Conservation (phyloP, 1,284 basidiomycete genomes). For the Pseudozyma thailandica region DNA sequence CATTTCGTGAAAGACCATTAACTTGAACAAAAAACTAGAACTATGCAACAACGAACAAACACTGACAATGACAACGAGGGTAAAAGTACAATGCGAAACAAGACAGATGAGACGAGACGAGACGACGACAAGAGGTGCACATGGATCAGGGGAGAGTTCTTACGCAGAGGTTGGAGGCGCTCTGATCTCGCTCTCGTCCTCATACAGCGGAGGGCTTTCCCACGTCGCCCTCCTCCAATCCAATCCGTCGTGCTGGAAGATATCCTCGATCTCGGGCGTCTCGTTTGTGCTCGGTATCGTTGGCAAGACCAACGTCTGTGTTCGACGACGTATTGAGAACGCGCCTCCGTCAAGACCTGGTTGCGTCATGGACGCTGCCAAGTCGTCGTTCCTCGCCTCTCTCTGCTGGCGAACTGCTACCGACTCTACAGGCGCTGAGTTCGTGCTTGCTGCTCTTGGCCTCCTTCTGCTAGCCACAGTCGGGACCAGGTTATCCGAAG, state of each 20-base stretch:
- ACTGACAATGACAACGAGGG: not conserved
- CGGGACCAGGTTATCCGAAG: not conserved
- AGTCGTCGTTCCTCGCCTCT: slow-evolving; percentile 23
- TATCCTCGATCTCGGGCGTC: slow-evolving; percentile 40
- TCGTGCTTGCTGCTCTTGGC: slow-evolving; percentile 21
- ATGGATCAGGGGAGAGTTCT: not conserved
- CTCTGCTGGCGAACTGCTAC: slow-evolving; percentile 8
- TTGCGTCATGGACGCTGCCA: slow-evolving; percentile 23
- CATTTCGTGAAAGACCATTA: no score
- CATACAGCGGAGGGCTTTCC: slow-evolving; percentile 48
- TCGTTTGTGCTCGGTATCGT: slow-evolving; percentile 27
- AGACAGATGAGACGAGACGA: not conserved
- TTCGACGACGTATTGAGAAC: slow-evolving; percentile 30
- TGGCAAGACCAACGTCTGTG: slow-evolving; percentile 16
- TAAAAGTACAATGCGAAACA: slow-evolving; percentile 12
- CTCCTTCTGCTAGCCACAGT: not conserved
- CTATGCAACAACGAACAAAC: not conserved
- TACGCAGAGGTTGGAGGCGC: not conserved
- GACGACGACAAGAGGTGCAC: not conserved
- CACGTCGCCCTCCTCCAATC: slow-evolving; percentile 49
- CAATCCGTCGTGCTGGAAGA: slow-evolving; percentile 46
- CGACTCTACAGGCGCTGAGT: slow-evolving; percentile 11
- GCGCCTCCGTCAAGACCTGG: slow-evolving; percentile 14
- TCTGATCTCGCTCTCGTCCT: slow-evolving; percentile 5
- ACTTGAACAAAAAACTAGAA: not conserved